Conservation (phyloP, 495 filamentous ascomycete species). For the Penicillium silybi region DNA sequence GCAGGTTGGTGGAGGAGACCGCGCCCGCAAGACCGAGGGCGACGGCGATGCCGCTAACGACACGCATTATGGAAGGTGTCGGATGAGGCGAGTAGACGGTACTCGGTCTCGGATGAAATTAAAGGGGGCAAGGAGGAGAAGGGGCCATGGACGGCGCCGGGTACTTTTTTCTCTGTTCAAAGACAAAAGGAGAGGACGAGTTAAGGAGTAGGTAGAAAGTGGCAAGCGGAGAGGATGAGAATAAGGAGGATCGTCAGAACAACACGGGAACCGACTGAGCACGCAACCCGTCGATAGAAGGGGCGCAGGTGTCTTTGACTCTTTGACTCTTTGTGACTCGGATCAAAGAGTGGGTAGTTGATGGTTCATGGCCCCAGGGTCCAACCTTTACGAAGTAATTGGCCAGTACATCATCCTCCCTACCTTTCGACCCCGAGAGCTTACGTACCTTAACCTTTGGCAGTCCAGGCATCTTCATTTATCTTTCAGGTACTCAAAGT, state of each 20-base stretch:
- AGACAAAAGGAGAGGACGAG: background rate
- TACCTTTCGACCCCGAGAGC: background rate
- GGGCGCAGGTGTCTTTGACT: background rate
- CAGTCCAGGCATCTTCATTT: background rate
- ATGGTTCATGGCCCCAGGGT: background rate
- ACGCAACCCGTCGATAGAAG: background rate
- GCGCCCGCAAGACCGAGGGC: conserved; percentile 32
- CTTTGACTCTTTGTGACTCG: background rate
- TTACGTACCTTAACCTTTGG: background rate
- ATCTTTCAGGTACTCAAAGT: background rate
- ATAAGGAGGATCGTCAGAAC: conserved; percentile 10
- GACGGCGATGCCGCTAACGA: conserved; percentile 36
- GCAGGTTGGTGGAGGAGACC: conserved; percentile 38
- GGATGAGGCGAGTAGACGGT: conserved; percentile 6
- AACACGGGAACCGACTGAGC: conserved; percentile 1
- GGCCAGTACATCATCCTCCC: background rate
- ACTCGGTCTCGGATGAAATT: conserved; percentile 11
- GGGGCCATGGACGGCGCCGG: conserved; percentile 27
- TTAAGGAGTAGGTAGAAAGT: conserved; percentile 3
- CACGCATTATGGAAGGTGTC: conserved; percentile 29
- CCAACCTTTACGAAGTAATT: background rate
- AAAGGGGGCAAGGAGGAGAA: conserved; percentile 1
- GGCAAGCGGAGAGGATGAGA: background rate
- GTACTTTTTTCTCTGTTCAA: background rate
- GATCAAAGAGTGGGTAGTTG: background rate